A percentile compares a stretch with the other conserved stretches of the same genome.
Conservation (phyloP, 495 filamentous ascomycete species). For the Hyaloscypha hepaticicola region DNA sequence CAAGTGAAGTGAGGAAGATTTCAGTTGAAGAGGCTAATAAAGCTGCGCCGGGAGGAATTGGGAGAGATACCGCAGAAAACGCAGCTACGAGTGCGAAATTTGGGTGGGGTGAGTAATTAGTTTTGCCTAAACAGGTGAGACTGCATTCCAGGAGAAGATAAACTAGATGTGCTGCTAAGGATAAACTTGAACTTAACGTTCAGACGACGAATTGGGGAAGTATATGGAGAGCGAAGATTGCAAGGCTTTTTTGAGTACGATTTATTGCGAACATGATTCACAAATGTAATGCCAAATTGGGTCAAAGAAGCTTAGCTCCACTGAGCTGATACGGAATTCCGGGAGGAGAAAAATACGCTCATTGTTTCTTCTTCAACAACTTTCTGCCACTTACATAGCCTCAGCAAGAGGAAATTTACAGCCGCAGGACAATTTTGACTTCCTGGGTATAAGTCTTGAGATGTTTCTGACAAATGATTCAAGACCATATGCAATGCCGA, state of each 20-base stretch:
- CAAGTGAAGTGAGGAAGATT: conserved; percentile 3
- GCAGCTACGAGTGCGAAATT: conserved; percentile 25
- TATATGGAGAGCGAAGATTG: conserved; percentile 26
- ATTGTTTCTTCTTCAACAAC: too few relatives aligned
- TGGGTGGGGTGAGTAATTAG: conserved; percentile 26
- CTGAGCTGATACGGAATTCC: too few relatives aligned
- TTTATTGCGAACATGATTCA: too few relatives aligned
- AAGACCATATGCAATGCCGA: too few relatives aligned
- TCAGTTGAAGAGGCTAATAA: conserved; percentile 17
- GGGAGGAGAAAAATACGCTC: too few relatives aligned
- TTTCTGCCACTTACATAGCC: too few relatives aligned
- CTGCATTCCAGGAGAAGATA: background rate
- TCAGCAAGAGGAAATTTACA: too few relatives aligned
- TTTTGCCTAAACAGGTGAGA: conserved; percentile 28
- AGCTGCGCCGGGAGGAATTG: conserved; percentile 21
- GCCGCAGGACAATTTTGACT: too few relatives aligned
- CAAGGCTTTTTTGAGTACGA: conserved; percentile 9
- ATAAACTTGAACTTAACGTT: conserved; percentile 19
- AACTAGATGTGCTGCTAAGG: background rate
- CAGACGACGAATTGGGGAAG: conserved; percentile 18
- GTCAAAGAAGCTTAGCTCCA: too few relatives aligned
- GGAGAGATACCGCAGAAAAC: conserved; percentile 23
- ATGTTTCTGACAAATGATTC: too few relatives aligned
- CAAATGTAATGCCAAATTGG: too few relatives aligned
- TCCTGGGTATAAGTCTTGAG: too few relatives aligned